Evolutionary conservation across 495 filamentous ascomycete species (phyloP), one percentile per base, ranked within the genome.

Genomic region (Lindgomyces ingoldianus): DNA sequence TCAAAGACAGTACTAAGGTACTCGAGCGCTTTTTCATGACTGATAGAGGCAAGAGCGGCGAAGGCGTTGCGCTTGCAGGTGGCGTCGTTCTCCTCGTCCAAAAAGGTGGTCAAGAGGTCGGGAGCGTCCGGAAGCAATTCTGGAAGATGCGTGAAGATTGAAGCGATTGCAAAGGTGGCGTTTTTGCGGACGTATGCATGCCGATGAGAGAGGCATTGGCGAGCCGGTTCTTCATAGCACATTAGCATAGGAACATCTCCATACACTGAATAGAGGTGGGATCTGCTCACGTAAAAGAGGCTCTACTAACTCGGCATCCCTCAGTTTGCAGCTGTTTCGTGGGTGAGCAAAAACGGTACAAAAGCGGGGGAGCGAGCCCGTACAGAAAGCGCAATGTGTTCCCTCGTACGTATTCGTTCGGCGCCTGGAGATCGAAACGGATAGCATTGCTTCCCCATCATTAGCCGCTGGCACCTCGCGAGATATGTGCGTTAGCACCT

Each of bases 51-150:
- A 36, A 99, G 81, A 8, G 95, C 93, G 45, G 91, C 91, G 67
- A 98, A 99, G 24, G 93, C 95, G 77, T 99, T 99, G 69, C 95
- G 84, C 82, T 96, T 98, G 87, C 93, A 98, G 16, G 95, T 98
- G 58, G 89, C 83, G 74, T 99, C 95, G 65, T 84, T 96, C 78
- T 99, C 95, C 42, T 84, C 82, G 62, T 93, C 91, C 47, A 99
- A 84, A 82, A 98, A 98, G 0, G 84, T 87, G 60, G 91, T 85
- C 57, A 99, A 87, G 45, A 98, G 84, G 65, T 99, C 95, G 30
- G 95, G 89, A 9, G 93, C 95, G 75, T 99, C 95, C 45, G 95
- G 95, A 64, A 99, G 96, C 39, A 99, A 81, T 57, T 87, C 85
- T 60, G 94, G 92, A 25, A 91, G 93, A 78, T 96, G 91, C 68